Conservation (phyloP, 75 land plant genomes). For the Selaginella tamariscina region DNA sequence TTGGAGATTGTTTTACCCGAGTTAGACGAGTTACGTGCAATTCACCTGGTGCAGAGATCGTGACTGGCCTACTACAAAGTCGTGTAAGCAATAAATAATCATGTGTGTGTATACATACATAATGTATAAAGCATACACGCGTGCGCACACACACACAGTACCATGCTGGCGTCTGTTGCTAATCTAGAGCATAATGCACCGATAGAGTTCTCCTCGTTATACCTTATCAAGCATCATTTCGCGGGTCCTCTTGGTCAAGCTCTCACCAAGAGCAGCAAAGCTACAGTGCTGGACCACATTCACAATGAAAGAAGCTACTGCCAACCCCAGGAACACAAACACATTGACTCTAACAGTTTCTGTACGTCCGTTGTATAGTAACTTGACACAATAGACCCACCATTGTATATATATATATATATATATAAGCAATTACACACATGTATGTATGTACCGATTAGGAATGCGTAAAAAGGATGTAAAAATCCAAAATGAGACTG, state of each 20-base stretch:
- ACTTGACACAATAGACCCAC: neutral
- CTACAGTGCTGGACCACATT: constrained; percentile 21
- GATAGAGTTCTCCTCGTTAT: constrained; percentile 21
- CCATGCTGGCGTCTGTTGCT: constrained; percentile 23
- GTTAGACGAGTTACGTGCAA: too few species aligned
- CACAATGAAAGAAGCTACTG: constrained; percentile 1
- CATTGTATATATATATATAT: too few species aligned
- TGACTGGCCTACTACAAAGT: too few species aligned
- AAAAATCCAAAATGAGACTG: constrained; percentile 18
- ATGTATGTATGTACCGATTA: too few species aligned
- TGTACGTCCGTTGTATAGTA: constrained; percentile 8
- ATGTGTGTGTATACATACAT: too few species aligned
- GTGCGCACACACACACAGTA: too few species aligned
- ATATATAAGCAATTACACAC: too few species aligned
- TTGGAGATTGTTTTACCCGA: too few species aligned
- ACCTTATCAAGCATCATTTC: constrained; percentile 13
- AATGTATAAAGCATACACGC: too few species aligned
- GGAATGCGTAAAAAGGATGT: constrained; percentile 23
- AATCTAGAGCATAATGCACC: constrained; percentile 22
- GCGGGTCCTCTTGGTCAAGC: constrained; percentile 20
- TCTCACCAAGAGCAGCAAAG: constrained; percentile 21
- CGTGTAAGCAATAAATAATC: too few species aligned
- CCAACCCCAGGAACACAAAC: constrained; percentile 11
- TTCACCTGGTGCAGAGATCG: too few species aligned
- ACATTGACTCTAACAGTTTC: neutral